A percentile compares a stretch with the other conserved stretches of the same genome.
Conservation (phyloP, 2,329 filamentous ascomycete genomes). For the Diaporthe vexans region DNA sequence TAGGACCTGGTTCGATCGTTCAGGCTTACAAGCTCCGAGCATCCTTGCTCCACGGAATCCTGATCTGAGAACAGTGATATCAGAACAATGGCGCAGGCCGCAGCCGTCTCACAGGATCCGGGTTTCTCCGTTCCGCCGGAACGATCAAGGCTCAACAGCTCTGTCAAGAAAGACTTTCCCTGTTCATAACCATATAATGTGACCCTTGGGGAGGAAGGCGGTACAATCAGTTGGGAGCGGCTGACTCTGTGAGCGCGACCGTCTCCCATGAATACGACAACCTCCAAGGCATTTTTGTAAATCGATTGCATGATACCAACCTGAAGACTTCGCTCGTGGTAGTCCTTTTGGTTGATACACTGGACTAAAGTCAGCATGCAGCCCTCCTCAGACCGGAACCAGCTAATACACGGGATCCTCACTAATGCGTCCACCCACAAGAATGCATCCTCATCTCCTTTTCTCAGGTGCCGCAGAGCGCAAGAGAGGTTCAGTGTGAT, state of each 20-base stretch:
- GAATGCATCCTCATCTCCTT: neutral
- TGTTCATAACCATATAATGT: neutral
- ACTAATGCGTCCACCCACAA: constrained; percentile 34
- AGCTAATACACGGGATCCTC: neutral
- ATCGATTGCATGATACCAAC: constrained; percentile 31
- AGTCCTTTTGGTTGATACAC: constrained; percentile 35
- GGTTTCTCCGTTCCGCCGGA: neutral
- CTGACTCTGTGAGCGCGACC: constrained; percentile 17
- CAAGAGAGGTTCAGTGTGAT: constrained; percentile 33
- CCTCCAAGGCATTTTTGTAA: constrained; percentile 19
- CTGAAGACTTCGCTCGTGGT: neutral
- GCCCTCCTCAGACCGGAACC: too few relatives aligned
- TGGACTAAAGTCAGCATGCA: neutral
- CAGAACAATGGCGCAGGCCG: constrained; percentile 8
- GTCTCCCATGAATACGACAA: constrained; percentile 38
- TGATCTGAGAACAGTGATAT: constrained; percentile 9
- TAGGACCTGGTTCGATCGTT: neutral
- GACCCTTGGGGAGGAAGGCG: neutral
- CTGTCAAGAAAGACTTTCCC: neutral
- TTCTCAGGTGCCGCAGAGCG: constrained; percentile 1
- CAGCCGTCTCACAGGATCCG: neutral
- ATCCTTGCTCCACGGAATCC: neutral
- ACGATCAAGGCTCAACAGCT: neutral
- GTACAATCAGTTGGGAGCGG: neutral
- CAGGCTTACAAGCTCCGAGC: constrained; percentile 1